Percentiles rank a stretch among this genome's conserved stretches.
Evolutionary conservation across 306 rosid genomes (phyloP).

Genomic region (Sphenostylis stenocarpa): DNA sequence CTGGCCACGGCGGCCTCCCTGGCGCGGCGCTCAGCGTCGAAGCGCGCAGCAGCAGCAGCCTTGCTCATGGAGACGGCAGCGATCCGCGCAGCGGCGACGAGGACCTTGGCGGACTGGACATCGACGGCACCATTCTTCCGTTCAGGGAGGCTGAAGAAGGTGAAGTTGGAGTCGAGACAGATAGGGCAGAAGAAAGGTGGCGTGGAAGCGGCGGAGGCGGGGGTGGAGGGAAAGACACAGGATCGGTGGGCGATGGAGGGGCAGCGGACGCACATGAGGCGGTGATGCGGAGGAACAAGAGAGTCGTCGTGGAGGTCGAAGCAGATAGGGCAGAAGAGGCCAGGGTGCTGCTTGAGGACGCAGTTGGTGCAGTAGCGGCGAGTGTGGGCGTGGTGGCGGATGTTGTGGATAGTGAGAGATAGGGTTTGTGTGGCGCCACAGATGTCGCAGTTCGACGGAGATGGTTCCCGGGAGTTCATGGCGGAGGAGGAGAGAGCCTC

Average conservation of each 20-base stretch:
- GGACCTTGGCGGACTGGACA: constrained; percentile 37
- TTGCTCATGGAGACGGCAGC: constrained; percentile 48
- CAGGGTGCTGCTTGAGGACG: constrained; percentile 57
- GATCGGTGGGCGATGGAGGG: constrained; percentile 65
- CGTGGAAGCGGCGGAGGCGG: background rate
- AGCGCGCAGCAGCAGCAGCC: constrained; percentile 46
- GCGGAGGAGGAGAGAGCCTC: constrained; percentile 20
- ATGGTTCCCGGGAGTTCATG: constrained; percentile 33
- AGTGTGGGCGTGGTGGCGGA: constrained; percentile 40
- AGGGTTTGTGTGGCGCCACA: constrained; percentile 45
- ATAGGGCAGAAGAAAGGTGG: constrained; percentile 53
- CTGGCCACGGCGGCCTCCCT: constrained; percentile 55
- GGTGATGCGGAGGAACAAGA: constrained; percentile 45
- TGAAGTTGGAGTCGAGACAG: constrained; percentile 52
- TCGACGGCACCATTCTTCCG: constrained; percentile 26
- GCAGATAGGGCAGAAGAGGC: constrained; percentile 75
- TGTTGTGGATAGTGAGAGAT: constrained; percentile 47
- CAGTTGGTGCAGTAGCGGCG: constrained; percentile 68
- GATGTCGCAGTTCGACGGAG: constrained; percentile 30
- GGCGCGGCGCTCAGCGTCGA: constrained; percentile 52
- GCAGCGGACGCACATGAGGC: constrained; percentile 67
- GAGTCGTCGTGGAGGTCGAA: constrained; percentile 52
- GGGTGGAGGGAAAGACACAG: constrained; percentile 34
- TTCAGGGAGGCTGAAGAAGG: constrained; percentile 34
- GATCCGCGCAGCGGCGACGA: constrained; percentile 54